A percentile compares a stretch with the other conserved stretches of the same genome.
phyloP scores from a whole-genome alignment of 495 filamentous ascomycete genomes.

The Xylaria flabelliformis region DNA sequence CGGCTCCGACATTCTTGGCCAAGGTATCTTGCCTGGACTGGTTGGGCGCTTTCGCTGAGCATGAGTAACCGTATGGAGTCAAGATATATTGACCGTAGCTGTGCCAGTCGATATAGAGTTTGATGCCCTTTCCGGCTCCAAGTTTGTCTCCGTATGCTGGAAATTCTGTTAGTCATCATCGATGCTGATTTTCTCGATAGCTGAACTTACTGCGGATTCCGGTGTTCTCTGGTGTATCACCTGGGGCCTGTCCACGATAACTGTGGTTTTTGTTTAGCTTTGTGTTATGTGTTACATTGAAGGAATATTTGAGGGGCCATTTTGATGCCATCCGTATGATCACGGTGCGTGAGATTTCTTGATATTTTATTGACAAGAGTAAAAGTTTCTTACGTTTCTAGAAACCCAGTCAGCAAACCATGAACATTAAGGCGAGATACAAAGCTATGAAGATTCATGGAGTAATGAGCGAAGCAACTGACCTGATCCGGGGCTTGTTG shows the following conservation, averaged over 20 bases:
- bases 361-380: background rate
- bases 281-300: background rate
- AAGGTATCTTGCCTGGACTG: constrained; percentile 54
- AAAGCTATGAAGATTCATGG: background rate
- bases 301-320: background rate
- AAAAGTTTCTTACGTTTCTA: constrained; percentile 39
- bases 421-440: background rate
- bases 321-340: background rate
- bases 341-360: background rate
- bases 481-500: constrained; percentile 41
- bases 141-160: constrained; percentile 49
- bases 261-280: constrained; percentile 23
- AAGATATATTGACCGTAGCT: constrained; percentile 60
- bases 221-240: constrained; percentile 44
- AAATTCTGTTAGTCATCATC: background rate
- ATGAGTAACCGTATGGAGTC: constrained; percentile 49
- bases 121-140: constrained; percentile 53
- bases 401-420: constrained; percentile 18
- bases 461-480: constrained; percentile 11
- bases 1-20: constrained; percentile 43
- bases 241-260: constrained; percentile 41
- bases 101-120: constrained; percentile 69
- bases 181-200: background rate
- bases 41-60: constrained; percentile 48
- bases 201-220: constrained; percentile 37